Percentiles rank a stretch among this genome's conserved stretches.
These are phyloP conservation scores for Chlamydomonas incerta DNA, from an alignment of 139 green algal species.

Conservation along the genomic window DNA sequence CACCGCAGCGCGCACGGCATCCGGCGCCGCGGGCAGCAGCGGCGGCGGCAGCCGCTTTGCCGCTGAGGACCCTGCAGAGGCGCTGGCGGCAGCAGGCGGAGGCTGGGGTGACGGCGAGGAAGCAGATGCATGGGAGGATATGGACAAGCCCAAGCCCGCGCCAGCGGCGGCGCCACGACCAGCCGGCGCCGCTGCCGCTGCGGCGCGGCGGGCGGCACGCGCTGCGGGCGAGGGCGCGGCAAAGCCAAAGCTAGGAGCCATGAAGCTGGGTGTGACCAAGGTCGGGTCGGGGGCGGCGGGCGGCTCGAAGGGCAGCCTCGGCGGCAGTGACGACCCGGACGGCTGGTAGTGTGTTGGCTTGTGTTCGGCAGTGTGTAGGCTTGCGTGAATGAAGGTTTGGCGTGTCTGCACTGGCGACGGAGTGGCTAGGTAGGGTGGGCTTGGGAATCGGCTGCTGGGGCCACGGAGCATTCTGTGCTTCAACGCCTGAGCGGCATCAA, in stretches of 20 bases:
- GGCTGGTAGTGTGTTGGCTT: neutral
- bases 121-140: constrained; percentile 35
- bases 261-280: constrained; percentile 53
- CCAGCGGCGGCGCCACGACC: neutral
- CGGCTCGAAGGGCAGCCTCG: neutral
- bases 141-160: constrained; percentile 28
- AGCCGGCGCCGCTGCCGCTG: neutral
- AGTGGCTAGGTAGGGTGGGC: too few species aligned
- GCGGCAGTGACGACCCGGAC: neutral
- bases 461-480: too few species aligned
- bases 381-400: too few species aligned
- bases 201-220: neutral
- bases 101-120: constrained; percentile 28
- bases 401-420: too few species aligned
- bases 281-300: neutral
- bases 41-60: neutral
- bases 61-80: neutral
- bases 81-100: neutral
- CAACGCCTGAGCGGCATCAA: too few species aligned
- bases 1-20: neutral
- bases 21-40: neutral
- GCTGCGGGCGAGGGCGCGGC: constrained; percentile 13
- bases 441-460: too few species aligned
- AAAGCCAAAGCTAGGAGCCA: constrained; percentile 56
- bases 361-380: too few species aligned